These are phyloP conservation scores for Diutina siamensis DNA, from an alignment of 1,139 yeast genomes.

Conservation along the genomic window DNA sequence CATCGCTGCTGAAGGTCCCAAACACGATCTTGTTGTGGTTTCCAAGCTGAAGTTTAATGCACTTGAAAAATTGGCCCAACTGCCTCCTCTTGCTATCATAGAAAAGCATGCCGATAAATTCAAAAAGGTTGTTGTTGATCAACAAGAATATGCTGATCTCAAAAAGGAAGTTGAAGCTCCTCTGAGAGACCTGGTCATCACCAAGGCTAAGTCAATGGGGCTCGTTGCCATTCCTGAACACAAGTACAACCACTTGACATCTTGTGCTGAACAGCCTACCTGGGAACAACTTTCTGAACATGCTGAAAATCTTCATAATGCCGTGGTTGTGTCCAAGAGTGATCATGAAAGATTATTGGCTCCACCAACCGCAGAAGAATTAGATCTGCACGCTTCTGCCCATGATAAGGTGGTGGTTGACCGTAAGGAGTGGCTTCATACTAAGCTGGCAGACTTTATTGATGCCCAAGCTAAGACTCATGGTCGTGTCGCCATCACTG, in stretches of 20 bases:
- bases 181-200: not conserved
- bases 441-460: constrained; percentile 7
- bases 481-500: constrained; percentile 11
- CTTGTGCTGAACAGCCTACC: constrained; percentile 21
- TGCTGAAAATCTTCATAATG: constrained; percentile 19
- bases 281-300: constrained; percentile 20
- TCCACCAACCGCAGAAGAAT: constrained; percentile 8
- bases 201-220: constrained; percentile 1
- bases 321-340: constrained; percentile 14
- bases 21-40: constrained; percentile 7
- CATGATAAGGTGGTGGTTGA: constrained; percentile 6
- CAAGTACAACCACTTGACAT: constrained; percentile 11
- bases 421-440: constrained; percentile 5
- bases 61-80: constrained; percentile 8
- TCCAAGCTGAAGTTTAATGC: constrained; percentile 9
- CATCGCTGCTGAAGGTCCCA: constrained; percentile 3
- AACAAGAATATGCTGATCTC: not conserved
- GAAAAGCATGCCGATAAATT: constrained; percentile 5
- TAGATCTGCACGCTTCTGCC: not conserved
- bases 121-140: not conserved
- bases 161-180: not conserved
- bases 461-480: constrained; percentile 9
- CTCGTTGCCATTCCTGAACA: constrained; percentile 7
- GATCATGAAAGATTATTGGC: constrained; percentile 13
- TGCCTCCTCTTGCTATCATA: constrained; percentile 13